Percentiles rank a stretch among this genome's conserved stretches.
Conservation (phyloP, 192 early-diverging fungal genomes). For the Cetraspora pellucida region DNA sequence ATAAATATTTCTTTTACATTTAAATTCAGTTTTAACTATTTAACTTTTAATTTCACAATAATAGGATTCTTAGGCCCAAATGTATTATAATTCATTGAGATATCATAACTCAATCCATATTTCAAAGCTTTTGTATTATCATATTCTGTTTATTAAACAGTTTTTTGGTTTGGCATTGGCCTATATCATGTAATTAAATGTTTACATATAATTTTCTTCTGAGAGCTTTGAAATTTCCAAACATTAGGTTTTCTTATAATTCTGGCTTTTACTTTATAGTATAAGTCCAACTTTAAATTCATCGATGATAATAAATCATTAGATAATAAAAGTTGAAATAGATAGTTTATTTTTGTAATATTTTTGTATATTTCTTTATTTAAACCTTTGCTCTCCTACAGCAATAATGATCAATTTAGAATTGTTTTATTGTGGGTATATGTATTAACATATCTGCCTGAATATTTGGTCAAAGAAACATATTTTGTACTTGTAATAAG, state of each 20-base stretch:
- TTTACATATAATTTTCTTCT: background rate
- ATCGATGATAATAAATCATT: slow-evolving; percentile 6
- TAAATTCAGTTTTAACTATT: slow-evolving; percentile 9
- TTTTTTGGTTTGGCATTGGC: background rate
- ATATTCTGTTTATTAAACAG: background rate
- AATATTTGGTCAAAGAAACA: slow-evolving; percentile 18
- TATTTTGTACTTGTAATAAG: background rate
- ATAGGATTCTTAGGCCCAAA: slow-evolving; percentile 28
- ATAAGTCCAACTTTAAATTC: background rate
- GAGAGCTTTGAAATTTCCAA: slow-evolving; percentile 18
- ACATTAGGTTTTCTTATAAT: slow-evolving; percentile 13
- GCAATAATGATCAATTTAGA: slow-evolving; percentile 15
- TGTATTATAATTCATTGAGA: background rate
- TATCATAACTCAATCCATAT: slow-evolving; percentile 21
- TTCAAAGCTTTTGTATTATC: slow-evolving; percentile 21
- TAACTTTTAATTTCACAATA: slow-evolving; percentile 8
- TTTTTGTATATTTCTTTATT: background rate
- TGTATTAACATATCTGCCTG: background rate
- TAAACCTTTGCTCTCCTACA: slow-evolving; percentile 15
- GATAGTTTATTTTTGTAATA: background rate
- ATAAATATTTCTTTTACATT: slow-evolving; percentile 29
- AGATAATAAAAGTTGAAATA: slow-evolving; percentile 3
- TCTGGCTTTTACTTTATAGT: slow-evolving; percentile 13
- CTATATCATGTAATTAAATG: slow-evolving; percentile 8
- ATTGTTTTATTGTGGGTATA: background rate